Conservation (phyloP, 2,329 filamentous ascomycete species). For the Penicillium nordicum region DNA sequence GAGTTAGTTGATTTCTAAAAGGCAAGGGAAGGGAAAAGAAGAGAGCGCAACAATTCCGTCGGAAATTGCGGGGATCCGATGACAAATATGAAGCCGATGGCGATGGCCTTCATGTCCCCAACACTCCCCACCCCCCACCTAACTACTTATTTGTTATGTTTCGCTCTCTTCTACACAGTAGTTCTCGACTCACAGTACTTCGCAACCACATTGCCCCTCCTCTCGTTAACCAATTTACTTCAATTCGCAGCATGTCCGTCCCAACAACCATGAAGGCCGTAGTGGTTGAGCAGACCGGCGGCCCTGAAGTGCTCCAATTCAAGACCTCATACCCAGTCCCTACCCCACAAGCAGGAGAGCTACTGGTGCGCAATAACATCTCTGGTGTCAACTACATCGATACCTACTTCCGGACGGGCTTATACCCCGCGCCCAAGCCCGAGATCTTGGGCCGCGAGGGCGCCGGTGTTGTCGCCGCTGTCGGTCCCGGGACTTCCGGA, state of each 20-base stretch:
- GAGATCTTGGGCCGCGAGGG: constrained; percentile 77
- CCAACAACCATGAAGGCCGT: constrained; percentile 71
- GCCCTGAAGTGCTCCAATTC: constrained; percentile 67
- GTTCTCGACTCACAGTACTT: constrained; percentile 15
- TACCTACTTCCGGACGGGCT: constrained; percentile 82
- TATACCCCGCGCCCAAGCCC: constrained; percentile 71
- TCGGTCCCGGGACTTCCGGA: constrained; percentile 52
- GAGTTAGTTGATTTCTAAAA: not conserved
- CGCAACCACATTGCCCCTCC: constrained; percentile 12
- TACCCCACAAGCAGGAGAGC: constrained; percentile 61
- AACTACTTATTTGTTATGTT: constrained; percentile 14
- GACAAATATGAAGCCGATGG: constrained; percentile 2
- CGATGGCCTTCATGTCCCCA: not conserved
- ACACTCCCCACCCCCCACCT: not conserved
- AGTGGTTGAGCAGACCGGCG: constrained; percentile 68
- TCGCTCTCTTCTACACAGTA: constrained; percentile 10
- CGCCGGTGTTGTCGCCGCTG: constrained; percentile 65
- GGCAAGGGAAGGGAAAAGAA: not conserved
- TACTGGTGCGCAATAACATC: constrained; percentile 77
- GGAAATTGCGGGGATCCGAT: constrained; percentile 5
- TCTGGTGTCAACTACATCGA: constrained; percentile 88
- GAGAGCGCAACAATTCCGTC: constrained; percentile 3
- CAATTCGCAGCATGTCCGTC: constrained; percentile 46
- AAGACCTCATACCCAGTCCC: constrained; percentile 70
- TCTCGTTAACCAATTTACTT: constrained; percentile 5